phyloP scores from a whole-genome alignment of 306 rosid species.

The Dalbergia cultrata region DNA sequence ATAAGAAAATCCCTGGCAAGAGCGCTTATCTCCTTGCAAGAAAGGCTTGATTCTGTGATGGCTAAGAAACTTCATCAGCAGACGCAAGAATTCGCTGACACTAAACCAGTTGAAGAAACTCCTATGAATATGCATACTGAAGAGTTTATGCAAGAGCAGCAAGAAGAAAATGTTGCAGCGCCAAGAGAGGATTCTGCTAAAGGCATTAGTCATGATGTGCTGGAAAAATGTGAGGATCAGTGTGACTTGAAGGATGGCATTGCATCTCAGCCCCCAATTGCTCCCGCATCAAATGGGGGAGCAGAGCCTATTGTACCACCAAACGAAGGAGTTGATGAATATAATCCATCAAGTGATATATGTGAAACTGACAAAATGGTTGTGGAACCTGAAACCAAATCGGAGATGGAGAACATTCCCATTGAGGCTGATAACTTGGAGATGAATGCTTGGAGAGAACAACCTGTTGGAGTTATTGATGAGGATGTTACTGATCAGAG shows the following conservation, averaged over 20 bases:
- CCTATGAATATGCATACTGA: not conserved
- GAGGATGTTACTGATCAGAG: not conserved
- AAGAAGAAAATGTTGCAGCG: conserved; percentile 19
- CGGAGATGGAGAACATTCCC: not conserved
- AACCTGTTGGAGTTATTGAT: conserved; percentile 41
- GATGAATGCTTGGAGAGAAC: conserved; percentile 24
- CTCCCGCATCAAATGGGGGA: not conserved
- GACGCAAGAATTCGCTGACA: not conserved
- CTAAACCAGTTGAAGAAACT: conserved; percentile 33
- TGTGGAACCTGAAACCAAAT: conserved; percentile 10
- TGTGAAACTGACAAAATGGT: not conserved
- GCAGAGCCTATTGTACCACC: not conserved
- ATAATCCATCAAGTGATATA: not conserved
- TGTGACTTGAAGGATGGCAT: not conserved
- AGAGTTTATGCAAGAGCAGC: conserved; percentile 32
- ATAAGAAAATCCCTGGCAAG: conserved; percentile 82
- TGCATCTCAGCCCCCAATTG: not conserved
- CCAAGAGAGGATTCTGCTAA: conserved; percentile 29
- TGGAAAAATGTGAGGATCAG: conserved; percentile 1
- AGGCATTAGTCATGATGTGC: not conserved
- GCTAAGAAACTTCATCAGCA: conserved; percentile 40
- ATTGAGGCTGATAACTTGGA: conserved; percentile 9
- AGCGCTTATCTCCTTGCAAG: conserved; percentile 79
- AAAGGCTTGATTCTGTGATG: conserved; percentile 66
- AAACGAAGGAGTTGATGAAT: not conserved